Base-by-base conservation (phyloP, 2,329 filamentous ascomycete genomes). In the Tolypocladium nubicola region DNA sequence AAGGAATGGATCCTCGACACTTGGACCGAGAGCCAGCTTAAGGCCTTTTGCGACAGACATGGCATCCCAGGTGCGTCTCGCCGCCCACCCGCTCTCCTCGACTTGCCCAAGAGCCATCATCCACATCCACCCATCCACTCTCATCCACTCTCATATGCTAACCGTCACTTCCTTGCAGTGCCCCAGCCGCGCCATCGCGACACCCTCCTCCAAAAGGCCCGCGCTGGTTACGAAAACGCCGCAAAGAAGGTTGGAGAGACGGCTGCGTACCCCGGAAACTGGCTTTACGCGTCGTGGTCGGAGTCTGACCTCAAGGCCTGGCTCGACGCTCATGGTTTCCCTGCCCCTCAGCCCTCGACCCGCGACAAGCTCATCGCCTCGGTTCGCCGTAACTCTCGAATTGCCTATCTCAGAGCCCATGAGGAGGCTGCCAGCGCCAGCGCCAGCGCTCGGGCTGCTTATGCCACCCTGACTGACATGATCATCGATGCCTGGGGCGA, bases 1-100 rank as follows among this genome's bases (percentile, higher is more conserved):
- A 90, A 88, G 73, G 87, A 93, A 66, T 97, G 94, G 94, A 88
- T 97, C 64, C 87, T 97, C 67, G 90, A 97, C 70, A 94, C 89
- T 59, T 97, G 92, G 90, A 86, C 88, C 63, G 93, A 97, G 58
- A 97, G 91, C 63, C 87, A 95, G 71, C 80, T 99, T 64, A 97
- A 97, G 80, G 77, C 89, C 1, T 97, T 97, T 75, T 87, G 91
- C 61, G 93, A 97, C 72, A 88, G 87, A 71, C 83, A 97, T 72
- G 82, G 82, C 61, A 90, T 99, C 66, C 89, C 91, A 58, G 79
- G 79, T 82, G 72, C 47, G 72, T 61, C 16, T 19, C 4, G 16
- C 47, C n/a, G 23, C 21, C 38, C 4, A 8, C n/a, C 23, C 38
- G 37, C 4, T 58, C 49, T 55, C 16, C 3, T 19, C 9, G 9